phyloP scores from a whole-genome alignment of 2,329 filamentous ascomycete species.

The Penicillium polonicum region DNA sequence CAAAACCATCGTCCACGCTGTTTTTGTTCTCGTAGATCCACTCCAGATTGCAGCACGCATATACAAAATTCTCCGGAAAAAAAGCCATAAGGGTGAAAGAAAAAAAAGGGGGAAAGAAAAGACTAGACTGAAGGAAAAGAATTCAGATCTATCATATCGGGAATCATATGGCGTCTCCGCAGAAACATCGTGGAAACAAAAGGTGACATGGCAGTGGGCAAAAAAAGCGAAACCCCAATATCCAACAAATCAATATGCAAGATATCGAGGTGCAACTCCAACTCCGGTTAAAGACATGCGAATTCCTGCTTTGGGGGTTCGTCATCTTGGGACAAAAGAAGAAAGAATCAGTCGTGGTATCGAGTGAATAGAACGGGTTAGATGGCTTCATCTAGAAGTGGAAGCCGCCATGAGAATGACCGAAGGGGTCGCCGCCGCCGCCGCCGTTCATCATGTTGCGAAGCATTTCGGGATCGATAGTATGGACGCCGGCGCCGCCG shows the following conservation, averaged over 20 bases:
- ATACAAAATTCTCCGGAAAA: constrained; percentile 7
- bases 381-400: constrained; percentile 49
- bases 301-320: constrained; percentile 6
- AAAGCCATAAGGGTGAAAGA: neutral
- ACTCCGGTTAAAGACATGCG: constrained; percentile 15
- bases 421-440: constrained; percentile 47
- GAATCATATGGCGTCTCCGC: constrained; percentile 21
- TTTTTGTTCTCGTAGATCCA: constrained; percentile 16
- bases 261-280: constrained; percentile 13
- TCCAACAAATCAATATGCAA: constrained; percentile 2
- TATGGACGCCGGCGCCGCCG: constrained; percentile 21
- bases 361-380: neutral
- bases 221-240: constrained; percentile 2
- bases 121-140: neutral
- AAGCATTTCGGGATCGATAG: constrained; percentile 72
- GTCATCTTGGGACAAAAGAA: neutral
- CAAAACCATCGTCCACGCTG: constrained; percentile 2
- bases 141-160: constrained; percentile 20
- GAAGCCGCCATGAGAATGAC: constrained; percentile 52
- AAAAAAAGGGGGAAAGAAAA: neutral
- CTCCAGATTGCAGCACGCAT: constrained; percentile 16
- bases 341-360: constrained; percentile 11
- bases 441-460: constrained; percentile 81
- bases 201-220: constrained; percentile 7
- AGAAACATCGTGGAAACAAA: constrained; percentile 8